Conservation (phyloP, 768 basidiomycete species). For the Omphalotus guepiniiformis region DNA sequence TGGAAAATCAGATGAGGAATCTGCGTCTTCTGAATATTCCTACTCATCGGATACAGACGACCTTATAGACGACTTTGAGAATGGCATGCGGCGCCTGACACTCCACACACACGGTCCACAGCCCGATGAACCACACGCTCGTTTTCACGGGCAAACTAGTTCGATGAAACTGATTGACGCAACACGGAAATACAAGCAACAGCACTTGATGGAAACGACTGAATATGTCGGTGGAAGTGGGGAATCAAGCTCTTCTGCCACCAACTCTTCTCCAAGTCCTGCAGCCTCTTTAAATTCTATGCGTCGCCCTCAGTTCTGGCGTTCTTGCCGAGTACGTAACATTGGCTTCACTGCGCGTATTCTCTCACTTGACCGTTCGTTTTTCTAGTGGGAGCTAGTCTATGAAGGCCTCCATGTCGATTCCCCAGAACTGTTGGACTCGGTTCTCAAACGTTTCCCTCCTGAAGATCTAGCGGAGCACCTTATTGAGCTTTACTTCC, state of each 20-base stretch:
- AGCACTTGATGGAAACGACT: slow-evolving; percentile 39
- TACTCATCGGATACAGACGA: slow-evolving; percentile 30
- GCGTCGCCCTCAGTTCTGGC: slow-evolving; percentile 52
- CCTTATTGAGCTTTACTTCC: slow-evolving; percentile 70
- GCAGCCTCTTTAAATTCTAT: slow-evolving; percentile 14
- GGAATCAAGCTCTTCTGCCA: slow-evolving; percentile 11
- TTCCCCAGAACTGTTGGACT: slow-evolving; percentile 25
- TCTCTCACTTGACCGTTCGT: slow-evolving; percentile 2
- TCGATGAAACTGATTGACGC: slow-evolving; percentile 50
- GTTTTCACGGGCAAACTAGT: slow-evolving; percentile 65
- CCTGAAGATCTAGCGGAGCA: slow-evolving; percentile 51
- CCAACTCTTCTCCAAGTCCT: slow-evolving; percentile 13
- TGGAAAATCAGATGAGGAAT: no score
- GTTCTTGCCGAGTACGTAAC: slow-evolving; percentile 46
- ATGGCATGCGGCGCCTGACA: slow-evolving; percentile 19
- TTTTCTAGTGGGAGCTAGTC: slow-evolving; percentile 51
- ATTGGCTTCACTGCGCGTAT: background rate
- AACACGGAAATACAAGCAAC: slow-evolving; percentile 48
- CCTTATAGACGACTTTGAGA: slow-evolving; percentile 26
- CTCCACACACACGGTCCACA: background rate
- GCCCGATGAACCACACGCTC: slow-evolving; percentile 6
- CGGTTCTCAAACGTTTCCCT: slow-evolving; percentile 49
- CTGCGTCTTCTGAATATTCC: background rate
- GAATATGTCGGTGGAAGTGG: slow-evolving; percentile 10
- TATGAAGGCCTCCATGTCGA: slow-evolving; percentile 44